Evolutionary conservation across 352 stramenopile genomes (phyloP), one percentile per base, ranked within the genome.

Genomic region (Globisporangium polare): DNA sequence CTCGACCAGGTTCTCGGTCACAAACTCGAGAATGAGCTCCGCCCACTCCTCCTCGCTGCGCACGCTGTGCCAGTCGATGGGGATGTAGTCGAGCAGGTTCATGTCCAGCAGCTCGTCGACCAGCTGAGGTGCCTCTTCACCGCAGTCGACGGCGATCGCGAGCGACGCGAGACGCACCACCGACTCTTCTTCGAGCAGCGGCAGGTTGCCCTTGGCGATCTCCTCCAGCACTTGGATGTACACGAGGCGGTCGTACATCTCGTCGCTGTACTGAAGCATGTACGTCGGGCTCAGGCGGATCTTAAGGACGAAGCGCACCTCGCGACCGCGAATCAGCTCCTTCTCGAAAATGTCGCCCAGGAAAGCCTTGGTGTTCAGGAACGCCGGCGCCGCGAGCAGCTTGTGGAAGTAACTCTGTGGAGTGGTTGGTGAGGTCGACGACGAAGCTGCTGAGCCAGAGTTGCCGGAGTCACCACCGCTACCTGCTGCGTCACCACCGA

Each of bases 161-260:
- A 93, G 59, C 24, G 89, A 75, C 0, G 88, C 80, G 22, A 97
- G 74, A 24, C 88, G 75, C 45, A 94, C 63, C 7, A 96, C 71
- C 9, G 86, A 69, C 26, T 92, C 79, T 62, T 96, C 72, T 66
- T 92, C 79, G 22, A 89, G 63, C 33, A 97, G 69, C 9, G 87
- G 77, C 33, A 98, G 60, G 43, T 96, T 92, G 12, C 90, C 90
- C 42, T 80, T 88, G 26, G 97, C 90, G 51, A 97, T 88, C 53
- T 98, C 94, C 56, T 98, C 89, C 55, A 97, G 79, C 17, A 94
- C 89, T 69, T 98, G 92, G 29, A 97, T 86, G 63, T 96, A 97
- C 50, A 92, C 72, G 22, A 95, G 68, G 15, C 86, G 78, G 39
- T 92, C 76, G 66, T 88, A 94, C 72, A 95, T 85, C 58, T 89